These are phyloP conservation scores for Leucoagaricus sp. DNA, from an alignment of 1,284 basidiomycete genomes.

Conservation along the genomic window DNA sequence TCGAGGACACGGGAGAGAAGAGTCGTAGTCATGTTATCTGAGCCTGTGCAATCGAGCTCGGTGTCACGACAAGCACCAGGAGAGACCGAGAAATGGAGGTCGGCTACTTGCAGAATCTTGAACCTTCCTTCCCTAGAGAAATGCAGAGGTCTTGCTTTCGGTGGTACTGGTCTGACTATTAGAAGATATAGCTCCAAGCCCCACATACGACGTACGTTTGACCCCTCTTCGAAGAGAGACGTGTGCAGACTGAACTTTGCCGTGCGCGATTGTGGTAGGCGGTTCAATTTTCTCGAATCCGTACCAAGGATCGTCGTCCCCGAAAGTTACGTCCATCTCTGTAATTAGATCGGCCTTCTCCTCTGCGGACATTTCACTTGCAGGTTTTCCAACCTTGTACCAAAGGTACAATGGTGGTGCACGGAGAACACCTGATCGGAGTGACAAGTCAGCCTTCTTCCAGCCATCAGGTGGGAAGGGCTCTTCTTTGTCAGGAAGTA, in stretches of 20 bases:
- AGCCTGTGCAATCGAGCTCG: constrained; percentile 51
- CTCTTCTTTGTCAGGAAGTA: constrained; percentile 53
- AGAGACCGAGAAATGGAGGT: constrained; percentile 85
- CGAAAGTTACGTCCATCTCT: constrained; percentile 86
- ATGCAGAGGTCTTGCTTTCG: constrained; percentile 71
- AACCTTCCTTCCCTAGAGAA: constrained; percentile 84
- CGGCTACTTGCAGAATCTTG: constrained; percentile 89
- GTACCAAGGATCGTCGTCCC: constrained; percentile 79
- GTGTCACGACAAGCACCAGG: constrained; percentile 74
- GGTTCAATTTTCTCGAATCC: constrained; percentile 78
- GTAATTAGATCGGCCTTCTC: constrained; percentile 73
- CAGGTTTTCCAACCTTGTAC: constrained; percentile 71
- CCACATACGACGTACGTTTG: constrained; percentile 50
- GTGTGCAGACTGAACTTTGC: constrained; percentile 51
- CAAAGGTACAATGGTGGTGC: constrained; percentile 63
- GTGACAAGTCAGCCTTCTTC: constrained; percentile 56
- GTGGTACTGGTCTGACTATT: constrained; percentile 48
- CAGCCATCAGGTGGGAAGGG: constrained; percentile 52
- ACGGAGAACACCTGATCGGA: constrained; percentile 57
- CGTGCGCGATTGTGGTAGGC: constrained; percentile 46
- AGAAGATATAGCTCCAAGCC: background rate
- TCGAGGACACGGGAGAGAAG: constrained; percentile 77
- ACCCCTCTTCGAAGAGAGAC: constrained; percentile 65
- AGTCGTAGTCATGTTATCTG: constrained; percentile 74
- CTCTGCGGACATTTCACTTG: constrained; percentile 55